These are phyloP conservation scores for Asclepias syriaca DNA, from an alignment of 257 asterid genomes.

Conservation along the genomic window DNA sequence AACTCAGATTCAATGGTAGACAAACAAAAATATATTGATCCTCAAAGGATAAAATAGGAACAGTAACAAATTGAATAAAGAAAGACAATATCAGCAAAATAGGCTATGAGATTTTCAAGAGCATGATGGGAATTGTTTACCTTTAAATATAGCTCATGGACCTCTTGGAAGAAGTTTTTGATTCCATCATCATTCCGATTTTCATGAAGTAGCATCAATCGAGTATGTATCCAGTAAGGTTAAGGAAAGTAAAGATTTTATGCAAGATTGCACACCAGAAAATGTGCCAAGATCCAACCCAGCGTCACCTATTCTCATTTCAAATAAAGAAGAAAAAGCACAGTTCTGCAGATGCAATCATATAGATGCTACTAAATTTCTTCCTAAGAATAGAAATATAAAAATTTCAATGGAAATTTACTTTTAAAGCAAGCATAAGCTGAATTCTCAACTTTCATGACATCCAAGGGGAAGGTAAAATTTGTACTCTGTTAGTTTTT, in stretches of 20 bases:
- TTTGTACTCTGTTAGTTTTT: neutral
- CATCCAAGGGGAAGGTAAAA: neutral
- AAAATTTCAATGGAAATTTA: neutral
- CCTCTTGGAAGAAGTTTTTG: conserved; percentile 96
- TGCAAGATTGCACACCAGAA: no score
- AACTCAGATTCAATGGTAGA: neutral
- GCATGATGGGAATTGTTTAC: conserved; percentile 21
- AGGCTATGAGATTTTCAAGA: neutral
- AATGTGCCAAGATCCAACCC: neutral
- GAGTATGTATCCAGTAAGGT: conserved; percentile 56
- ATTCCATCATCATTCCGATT: conserved; percentile 96
- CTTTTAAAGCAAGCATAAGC: neutral
- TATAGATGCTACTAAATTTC: neutral
- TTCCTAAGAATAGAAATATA: neutral
- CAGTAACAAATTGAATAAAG: neutral
- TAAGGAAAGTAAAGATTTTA: neutral
- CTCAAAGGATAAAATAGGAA: neutral
- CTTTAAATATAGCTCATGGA: conserved; percentile 90
- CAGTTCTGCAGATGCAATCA: neutral
- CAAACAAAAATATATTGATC: neutral
- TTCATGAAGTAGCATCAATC: conserved; percentile 94
- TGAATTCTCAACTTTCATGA: neutral
- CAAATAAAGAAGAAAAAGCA: neutral
- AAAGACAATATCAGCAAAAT: neutral
- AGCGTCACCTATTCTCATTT: neutral